Conservation (phyloP, 805 yeast species). For the Clavispora fructus region DNA sequence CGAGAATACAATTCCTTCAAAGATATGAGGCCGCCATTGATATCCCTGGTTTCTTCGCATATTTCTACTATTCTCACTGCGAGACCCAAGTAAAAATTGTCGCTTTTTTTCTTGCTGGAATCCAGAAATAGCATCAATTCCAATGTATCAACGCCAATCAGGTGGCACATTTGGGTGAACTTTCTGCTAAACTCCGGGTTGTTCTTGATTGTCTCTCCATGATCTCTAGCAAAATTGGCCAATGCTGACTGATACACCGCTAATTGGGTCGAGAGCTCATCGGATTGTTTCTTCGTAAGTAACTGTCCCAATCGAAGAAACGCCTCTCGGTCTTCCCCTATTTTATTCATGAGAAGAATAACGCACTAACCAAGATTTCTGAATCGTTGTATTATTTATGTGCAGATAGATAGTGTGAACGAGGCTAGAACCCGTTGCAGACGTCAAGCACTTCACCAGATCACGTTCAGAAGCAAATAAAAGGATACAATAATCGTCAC, state of each 20-base stretch:
- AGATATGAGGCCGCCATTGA: conserved; percentile 80
- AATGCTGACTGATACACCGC: conserved; percentile 73
- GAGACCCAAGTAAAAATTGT: conserved; percentile 61
- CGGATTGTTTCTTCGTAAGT: conserved; percentile 49
- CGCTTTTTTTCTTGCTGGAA: conserved; percentile 21
- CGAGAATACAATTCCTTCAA: conserved; percentile 38
- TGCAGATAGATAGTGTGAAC: not conserved
- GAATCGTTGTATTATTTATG: not conserved
- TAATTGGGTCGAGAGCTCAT: conserved; percentile 64
- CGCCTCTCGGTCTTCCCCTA: conserved; percentile 13
- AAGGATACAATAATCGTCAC: no score
- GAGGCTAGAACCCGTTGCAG: no score
- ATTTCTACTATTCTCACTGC: conserved; percentile 72
- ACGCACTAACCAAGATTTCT: not conserved
- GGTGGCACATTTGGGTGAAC: conserved; percentile 69
- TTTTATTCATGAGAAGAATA: not conserved
- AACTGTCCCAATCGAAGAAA: conserved; percentile 48
- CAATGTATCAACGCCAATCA: conserved; percentile 83
- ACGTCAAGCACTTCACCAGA: no score
- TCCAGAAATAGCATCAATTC: conserved; percentile 27
- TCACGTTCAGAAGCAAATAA: no score
- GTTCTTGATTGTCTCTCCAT: conserved; percentile 58
- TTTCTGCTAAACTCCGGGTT: conserved; percentile 64
- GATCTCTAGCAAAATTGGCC: conserved; percentile 67
- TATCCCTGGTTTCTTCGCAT: conserved; percentile 61